Percentiles rank a stretch among this genome's conserved stretches.
phyloP scores from a whole-genome alignment of 2,329 filamentous ascomycete genomes.

The Nigrospora oryzae region DNA sequence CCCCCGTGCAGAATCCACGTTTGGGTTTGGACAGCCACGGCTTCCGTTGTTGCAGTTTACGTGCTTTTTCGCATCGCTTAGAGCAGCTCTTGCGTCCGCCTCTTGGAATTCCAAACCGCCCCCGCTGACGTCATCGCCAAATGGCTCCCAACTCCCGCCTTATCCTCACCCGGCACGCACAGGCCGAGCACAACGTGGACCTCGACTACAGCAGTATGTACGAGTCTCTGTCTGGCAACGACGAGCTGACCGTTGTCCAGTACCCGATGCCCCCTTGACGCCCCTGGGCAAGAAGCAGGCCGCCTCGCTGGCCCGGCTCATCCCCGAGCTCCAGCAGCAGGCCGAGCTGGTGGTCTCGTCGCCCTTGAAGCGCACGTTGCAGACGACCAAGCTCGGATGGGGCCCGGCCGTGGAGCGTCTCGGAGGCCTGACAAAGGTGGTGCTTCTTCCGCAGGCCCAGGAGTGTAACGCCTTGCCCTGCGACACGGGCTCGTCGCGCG shows the following conservation, averaged over 20 bases:
- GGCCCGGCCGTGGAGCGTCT: constrained; percentile 12
- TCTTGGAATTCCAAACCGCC: too few species aligned
- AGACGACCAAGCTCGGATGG: constrained; percentile 20
- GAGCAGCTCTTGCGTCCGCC: too few species aligned
- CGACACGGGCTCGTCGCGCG: constrained; percentile 19
- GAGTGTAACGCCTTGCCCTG: constrained; percentile 18
- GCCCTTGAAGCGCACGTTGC: constrained; percentile 21
- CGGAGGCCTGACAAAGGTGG: constrained; percentile 10
- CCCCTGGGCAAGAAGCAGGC: constrained; percentile 15
- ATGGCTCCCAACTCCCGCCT: constrained; percentile 18
- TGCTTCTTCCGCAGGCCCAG: constrained; percentile 19
- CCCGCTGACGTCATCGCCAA: neutral
- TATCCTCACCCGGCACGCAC: constrained; percentile 16
- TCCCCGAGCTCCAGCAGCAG: constrained; percentile 10
- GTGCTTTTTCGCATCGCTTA: too few species aligned
- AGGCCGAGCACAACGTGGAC: constrained; percentile 18
- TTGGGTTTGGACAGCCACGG: too few species aligned
- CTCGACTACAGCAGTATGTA: constrained; percentile 15
- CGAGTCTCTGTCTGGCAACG: neutral
- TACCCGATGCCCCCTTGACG: constrained; percentile 16
- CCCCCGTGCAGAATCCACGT: too few species aligned
- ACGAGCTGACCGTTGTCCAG: constrained; percentile 2
- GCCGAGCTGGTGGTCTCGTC: constrained; percentile 20
- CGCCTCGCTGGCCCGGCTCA: constrained; percentile 8
- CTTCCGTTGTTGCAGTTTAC: too few species aligned